Conservation (phyloP, 257 asterid genomes). For the Solanum virginianum region DNA sequence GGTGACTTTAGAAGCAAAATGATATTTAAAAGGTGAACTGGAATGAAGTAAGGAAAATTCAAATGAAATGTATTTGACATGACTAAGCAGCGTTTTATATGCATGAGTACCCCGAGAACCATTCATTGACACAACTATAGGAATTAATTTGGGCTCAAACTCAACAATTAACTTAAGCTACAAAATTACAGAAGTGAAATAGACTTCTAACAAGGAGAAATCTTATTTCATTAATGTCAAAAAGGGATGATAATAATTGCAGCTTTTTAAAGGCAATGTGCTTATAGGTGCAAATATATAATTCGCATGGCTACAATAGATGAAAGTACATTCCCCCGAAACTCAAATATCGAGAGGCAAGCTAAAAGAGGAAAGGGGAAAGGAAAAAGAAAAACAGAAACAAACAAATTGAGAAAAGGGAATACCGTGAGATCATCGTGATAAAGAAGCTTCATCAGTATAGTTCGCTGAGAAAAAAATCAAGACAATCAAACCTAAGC, state of each 20-base stretch:
- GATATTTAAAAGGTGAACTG: background rate
- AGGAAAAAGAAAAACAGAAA: background rate
- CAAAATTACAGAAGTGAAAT: background rate
- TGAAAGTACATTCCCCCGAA: background rate
- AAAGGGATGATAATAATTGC: background rate
- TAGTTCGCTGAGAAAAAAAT: slow-evolving; percentile 63
- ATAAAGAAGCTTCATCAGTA: slow-evolving; percentile 89
- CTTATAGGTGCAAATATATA: background rate
- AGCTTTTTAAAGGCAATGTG: background rate
- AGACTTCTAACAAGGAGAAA: background rate
- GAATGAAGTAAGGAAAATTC: background rate
- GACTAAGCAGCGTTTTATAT: too few relatives aligned
- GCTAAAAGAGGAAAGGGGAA: background rate
- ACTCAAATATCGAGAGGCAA: background rate
- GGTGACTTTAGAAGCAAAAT: background rate
- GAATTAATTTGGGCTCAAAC: background rate
- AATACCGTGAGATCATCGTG: slow-evolving; percentile 88
- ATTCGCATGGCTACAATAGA: background rate
- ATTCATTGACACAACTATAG: background rate
- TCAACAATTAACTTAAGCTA: background rate
- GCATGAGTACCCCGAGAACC: background rate
- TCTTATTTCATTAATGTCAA: background rate
- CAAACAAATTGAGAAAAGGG: slow-evolving; percentile 7
- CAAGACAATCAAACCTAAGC: background rate
- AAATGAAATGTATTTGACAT: too few relatives aligned